These are phyloP conservation scores for Phytopythium vexans DNA, from an alignment of 352 stramenopile species.

Conservation along the genomic window DNA sequence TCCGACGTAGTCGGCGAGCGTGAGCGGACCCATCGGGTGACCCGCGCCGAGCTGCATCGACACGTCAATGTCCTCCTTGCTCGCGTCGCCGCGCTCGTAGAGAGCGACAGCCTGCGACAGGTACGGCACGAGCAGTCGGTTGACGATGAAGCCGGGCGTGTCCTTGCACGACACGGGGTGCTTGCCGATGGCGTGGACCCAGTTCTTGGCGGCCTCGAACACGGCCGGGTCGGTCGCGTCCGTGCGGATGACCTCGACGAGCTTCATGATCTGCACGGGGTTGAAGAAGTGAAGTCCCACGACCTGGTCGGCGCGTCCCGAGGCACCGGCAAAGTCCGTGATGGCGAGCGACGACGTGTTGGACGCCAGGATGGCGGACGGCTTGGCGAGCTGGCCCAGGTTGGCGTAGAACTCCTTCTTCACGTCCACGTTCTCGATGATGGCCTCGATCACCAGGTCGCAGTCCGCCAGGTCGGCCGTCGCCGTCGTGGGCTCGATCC, in stretches of 20 bases:
- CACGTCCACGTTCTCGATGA: slow-evolving; percentile 96
- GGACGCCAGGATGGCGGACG: slow-evolving; percentile 93
- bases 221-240: slow-evolving; percentile 89
- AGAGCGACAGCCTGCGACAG: slow-evolving; percentile 89
- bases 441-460: slow-evolving; percentile 97
- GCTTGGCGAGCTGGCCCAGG: slow-evolving; percentile 89
- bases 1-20: slow-evolving; percentile 95
- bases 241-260: slow-evolving; percentile 97
- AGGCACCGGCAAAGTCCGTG: slow-evolving; percentile 93
- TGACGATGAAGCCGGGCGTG: slow-evolving; percentile 98
- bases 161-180: slow-evolving; percentile 93
- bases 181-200: slow-evolving; percentile 92
- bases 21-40: slow-evolving; percentile 96
- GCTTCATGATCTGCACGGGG: slow-evolving; percentile 93
- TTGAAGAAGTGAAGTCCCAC: slow-evolving; percentile 99
- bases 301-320: slow-evolving; percentile 89
- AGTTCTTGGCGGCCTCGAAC: slow-evolving; percentile 91
- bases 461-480: slow-evolving; percentile 84
- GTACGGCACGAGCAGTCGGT: slow-evolving; percentile 87
- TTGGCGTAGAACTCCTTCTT: slow-evolving; percentile 93
- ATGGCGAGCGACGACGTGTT: slow-evolving; percentile 96
- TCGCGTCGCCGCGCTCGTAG: slow-evolving; percentile 93
- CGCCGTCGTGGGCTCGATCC: slow-evolving; percentile 90
- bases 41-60: slow-evolving; percentile 96
- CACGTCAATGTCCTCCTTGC: slow-evolving; percentile 96